Evolutionary conservation across 257 asterid genomes (phyloP).

Genomic region (Coffea canephora): DNA sequence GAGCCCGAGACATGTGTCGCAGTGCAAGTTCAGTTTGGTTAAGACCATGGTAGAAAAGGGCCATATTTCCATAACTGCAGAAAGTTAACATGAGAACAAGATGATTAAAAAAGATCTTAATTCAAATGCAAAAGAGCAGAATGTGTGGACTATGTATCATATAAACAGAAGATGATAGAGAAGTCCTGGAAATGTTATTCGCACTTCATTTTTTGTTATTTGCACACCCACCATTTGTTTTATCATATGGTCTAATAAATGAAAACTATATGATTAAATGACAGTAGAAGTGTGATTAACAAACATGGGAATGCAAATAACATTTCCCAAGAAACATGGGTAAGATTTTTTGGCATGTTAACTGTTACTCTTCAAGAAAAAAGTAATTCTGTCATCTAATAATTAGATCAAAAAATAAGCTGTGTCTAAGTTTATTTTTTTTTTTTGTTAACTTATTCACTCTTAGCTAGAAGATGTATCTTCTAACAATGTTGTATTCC

Average conservation of each 20-base stretch:
- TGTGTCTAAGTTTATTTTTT: not conserved
- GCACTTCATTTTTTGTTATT: no score
- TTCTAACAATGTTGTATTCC: not conserved
- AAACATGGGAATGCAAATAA: no score
- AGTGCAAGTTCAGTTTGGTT: conserved; percentile 95
- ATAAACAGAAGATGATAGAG: not conserved
- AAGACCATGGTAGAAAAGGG: conserved; percentile 91
- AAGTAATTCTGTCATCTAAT: not conserved
- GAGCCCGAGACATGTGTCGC: conserved; percentile 89
- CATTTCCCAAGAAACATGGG: not conserved
- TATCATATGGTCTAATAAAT: no score
- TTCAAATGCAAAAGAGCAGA: not conserved
- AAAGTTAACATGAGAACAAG: not conserved
- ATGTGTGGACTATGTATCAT: not conserved
- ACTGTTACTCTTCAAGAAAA: not conserved
- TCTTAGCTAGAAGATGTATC: not conserved
- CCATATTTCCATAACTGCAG: conserved; percentile 97
- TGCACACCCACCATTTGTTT: no score
- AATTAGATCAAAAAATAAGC: not conserved
- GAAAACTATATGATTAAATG: no score
- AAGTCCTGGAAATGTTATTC: no score
- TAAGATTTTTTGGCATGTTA: not conserved
- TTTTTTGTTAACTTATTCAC: not conserved
- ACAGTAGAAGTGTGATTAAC: no score
- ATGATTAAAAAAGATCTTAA: not conserved